Percentiles rank a stretch among this genome's conserved stretches.
These are phyloP conservation scores for Metarhizium sp. DNA, from an alignment of 2,329 filamentous ascomycete genomes.

Conservation along the genomic window DNA sequence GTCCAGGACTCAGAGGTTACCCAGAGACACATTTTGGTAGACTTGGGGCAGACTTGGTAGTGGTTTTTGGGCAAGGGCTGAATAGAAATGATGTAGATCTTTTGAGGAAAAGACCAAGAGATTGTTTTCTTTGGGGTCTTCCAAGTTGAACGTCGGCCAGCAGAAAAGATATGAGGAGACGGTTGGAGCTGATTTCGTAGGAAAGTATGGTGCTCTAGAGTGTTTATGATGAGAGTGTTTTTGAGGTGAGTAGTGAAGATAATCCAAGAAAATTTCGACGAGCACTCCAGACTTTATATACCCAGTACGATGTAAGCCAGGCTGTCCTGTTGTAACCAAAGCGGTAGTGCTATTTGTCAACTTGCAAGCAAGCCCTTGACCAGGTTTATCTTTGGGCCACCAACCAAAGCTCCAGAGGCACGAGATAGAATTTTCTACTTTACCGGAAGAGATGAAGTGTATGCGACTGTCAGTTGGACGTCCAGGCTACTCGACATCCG, in stretches of 20 bases:
- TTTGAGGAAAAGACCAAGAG: background rate
- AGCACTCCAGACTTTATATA: background rate
- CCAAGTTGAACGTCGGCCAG: background rate
- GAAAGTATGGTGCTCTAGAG: background rate
- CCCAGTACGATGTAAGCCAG: background rate
- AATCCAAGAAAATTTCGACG: background rate
- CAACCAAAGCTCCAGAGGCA: conserved; percentile 5
- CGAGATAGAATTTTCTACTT: conserved; percentile 8
- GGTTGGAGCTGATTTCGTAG: background rate
- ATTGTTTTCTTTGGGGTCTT: background rate
- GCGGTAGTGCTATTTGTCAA: conserved; percentile 4
- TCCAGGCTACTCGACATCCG: conserved; percentile 6
- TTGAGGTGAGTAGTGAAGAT: background rate
- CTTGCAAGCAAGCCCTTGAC: background rate
- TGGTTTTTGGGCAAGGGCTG: background rate
- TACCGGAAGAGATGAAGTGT: conserved; percentile 3
- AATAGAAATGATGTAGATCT: background rate
- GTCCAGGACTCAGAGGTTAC: conserved; percentile 21
- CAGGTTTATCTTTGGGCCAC: background rate
- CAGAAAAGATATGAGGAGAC: background rate
- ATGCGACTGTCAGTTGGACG: conserved; percentile 9
- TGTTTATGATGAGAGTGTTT: background rate
- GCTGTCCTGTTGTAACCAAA: background rate
- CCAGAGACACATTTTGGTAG: conserved; percentile 25
- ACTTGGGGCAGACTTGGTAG: conserved; percentile 3